These are phyloP conservation scores for Aspergillus hortae DNA, from an alignment of 2,329 filamentous ascomycete species.

Conservation along the genomic window DNA sequence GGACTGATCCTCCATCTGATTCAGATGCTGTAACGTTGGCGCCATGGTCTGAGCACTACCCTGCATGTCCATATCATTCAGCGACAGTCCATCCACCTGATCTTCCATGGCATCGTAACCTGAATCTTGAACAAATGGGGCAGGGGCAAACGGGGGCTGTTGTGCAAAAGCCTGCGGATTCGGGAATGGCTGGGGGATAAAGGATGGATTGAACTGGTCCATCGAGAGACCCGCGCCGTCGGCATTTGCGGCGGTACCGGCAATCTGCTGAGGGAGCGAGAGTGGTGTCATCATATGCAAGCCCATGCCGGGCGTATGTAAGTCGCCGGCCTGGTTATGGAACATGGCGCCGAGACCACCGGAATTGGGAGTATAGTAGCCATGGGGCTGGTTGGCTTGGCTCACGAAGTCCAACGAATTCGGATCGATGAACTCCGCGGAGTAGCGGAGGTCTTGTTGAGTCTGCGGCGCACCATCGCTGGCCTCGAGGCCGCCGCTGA, in stretches of 20 bases:
- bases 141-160: conserved; percentile 64
- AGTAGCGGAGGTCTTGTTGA: conserved; percentile 82
- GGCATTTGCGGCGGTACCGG: conserved; percentile 55
- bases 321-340: conserved; percentile 77
- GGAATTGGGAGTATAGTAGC: conserved; percentile 85
- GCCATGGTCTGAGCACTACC: conserved; percentile 49
- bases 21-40: conserved; percentile 26
- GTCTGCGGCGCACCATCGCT: conserved; percentile 79
- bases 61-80: conserved; percentile 53
- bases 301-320: conserved; percentile 76
- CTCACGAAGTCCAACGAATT: conserved; percentile 78
- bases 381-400: conserved; percentile 58
- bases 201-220: conserved; percentile 61
- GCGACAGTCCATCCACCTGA: conserved; percentile 61
- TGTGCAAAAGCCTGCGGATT: conserved; percentile 70
- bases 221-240: conserved; percentile 61
- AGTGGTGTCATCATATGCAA: conserved; percentile 76
- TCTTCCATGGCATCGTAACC: conserved; percentile 77
- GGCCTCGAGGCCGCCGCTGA: conserved; percentile 60
- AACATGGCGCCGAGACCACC: conserved; percentile 74
- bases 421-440: conserved; percentile 82
- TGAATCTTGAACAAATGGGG: conserved; percentile 75
- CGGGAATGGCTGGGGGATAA: conserved; percentile 57
- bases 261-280: conserved; percentile 68
- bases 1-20: conserved; percentile 24